Conservation (phyloP, 805 yeast species). For the Sugiyamaella mastotermitis region DNA sequence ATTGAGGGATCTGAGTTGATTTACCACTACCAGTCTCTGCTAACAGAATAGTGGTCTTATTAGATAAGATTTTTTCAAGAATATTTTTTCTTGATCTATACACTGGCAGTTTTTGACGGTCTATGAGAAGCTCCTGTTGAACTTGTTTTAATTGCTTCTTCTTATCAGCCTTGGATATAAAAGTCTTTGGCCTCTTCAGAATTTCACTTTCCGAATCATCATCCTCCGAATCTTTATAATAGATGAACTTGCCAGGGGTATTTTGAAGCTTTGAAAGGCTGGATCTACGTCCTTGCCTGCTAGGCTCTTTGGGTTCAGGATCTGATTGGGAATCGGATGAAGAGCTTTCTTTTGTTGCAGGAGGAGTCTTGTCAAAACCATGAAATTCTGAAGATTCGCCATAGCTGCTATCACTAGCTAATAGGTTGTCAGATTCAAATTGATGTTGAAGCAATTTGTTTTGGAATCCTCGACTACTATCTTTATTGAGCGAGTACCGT, state of each 20-base stretch:
- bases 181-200: neutral
- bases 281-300: no score
- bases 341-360: no score
- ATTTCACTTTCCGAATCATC: constrained; percentile 10
- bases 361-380: no score
- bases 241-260: constrained; percentile 9
- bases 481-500: constrained; percentile 1
- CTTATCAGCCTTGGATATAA: neutral
- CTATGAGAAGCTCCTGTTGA: constrained; percentile 9
- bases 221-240: constrained; percentile 18
- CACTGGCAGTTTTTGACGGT: constrained; percentile 63
- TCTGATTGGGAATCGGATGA: no score
- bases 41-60: constrained; percentile 72
- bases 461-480: constrained; percentile 6
- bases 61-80: constrained; percentile 43
- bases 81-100: constrained; percentile 64
- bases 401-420: no score
- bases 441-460: no score
- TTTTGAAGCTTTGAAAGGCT: no score
- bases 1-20: constrained; percentile 94
- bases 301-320: no score
- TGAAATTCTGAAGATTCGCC: no score
- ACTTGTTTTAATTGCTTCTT: neutral
- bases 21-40: constrained; percentile 99
- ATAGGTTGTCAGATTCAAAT: no score